phyloP scores from a whole-genome alignment of 495 filamentous ascomycete genomes.

The Penicilliopsis zonata region DNA sequence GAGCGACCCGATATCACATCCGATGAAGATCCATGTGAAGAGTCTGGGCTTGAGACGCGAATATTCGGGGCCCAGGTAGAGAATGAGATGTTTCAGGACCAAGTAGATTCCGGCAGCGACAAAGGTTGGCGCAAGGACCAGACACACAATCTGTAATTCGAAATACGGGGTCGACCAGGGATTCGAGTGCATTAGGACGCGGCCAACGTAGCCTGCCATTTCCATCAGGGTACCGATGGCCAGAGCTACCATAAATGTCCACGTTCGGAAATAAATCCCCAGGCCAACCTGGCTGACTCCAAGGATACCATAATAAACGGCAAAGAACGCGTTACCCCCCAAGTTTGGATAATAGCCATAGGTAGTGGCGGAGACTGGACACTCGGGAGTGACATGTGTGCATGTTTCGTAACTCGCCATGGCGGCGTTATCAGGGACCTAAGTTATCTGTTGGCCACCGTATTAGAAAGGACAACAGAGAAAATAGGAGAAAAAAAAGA shows the following conservation, averaged over 20 bases:
- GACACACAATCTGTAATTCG: slow-evolving; percentile 54
- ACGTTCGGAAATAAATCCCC: slow-evolving; percentile 47
- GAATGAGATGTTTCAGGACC: slow-evolving; percentile 52
- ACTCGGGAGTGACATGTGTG: slow-evolving; percentile 31
- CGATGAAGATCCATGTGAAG: slow-evolving; percentile 59
- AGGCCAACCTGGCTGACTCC: slow-evolving; percentile 31
- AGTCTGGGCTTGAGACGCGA: slow-evolving; percentile 43
- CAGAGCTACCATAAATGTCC: slow-evolving; percentile 45
- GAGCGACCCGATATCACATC: slow-evolving; percentile 52
- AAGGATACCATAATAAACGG: slow-evolving; percentile 40
- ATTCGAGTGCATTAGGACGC: slow-evolving; percentile 46
- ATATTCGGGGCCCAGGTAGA: slow-evolving; percentile 39
- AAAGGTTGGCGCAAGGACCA: slow-evolving; percentile 55
- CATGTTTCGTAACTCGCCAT: slow-evolving; percentile 27
- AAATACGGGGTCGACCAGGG: slow-evolving; percentile 48
- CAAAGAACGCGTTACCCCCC: slow-evolving; percentile 50
- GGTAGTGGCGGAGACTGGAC: slow-evolving; percentile 48
- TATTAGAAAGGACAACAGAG: not conserved
- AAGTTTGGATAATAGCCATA: slow-evolving; percentile 57
- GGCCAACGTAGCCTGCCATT: slow-evolving; percentile 46
- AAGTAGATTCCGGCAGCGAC: slow-evolving; percentile 56
- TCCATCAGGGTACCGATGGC: slow-evolving; percentile 34
- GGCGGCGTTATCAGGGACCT: too few species aligned
- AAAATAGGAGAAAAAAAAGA: slow-evolving; percentile 3
- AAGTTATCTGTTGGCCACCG: slow-evolving; percentile 3